phyloP scores from a whole-genome alignment of 257 asterid species.

The Solanum gracilifrons region DNA sequence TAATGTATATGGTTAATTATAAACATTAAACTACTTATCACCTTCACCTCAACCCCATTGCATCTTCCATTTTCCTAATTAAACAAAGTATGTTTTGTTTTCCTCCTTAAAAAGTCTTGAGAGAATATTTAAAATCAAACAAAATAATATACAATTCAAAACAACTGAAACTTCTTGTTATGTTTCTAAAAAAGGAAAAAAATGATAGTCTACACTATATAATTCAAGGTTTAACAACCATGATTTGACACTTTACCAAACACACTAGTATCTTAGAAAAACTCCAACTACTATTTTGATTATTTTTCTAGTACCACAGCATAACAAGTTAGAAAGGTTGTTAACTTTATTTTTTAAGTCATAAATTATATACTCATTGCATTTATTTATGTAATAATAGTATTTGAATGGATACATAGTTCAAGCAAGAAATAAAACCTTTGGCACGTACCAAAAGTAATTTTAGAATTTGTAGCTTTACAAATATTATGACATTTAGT shows the following conservation, averaged over 20 bases:
- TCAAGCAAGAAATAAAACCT: neutral
- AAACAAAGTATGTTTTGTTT: neutral
- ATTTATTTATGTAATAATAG: no score
- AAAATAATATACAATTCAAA: neutral
- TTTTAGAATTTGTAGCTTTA: neutral
- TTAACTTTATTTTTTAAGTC: neutral
- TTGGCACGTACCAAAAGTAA: neutral
- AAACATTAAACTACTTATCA: neutral
- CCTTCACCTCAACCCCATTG: neutral
- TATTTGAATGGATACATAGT: neutral
- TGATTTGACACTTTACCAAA: neutral
- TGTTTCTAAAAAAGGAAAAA: neutral
- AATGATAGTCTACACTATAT: neutral
- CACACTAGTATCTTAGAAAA: neutral
- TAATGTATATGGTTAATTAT: neutral
- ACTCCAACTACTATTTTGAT: neutral
- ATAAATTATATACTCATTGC: neutral
- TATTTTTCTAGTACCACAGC: neutral
- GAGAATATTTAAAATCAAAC: neutral
- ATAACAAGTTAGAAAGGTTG: neutral
- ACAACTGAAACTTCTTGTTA: neutral
- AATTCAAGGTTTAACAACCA: neutral
- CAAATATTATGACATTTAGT: neutral
- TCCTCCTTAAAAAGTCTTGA: neutral
- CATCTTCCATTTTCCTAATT: neutral